These are phyloP conservation scores for Tagetes patula DNA, from an alignment of 129 eudicot genomes.

Conservation along the genomic window DNA sequence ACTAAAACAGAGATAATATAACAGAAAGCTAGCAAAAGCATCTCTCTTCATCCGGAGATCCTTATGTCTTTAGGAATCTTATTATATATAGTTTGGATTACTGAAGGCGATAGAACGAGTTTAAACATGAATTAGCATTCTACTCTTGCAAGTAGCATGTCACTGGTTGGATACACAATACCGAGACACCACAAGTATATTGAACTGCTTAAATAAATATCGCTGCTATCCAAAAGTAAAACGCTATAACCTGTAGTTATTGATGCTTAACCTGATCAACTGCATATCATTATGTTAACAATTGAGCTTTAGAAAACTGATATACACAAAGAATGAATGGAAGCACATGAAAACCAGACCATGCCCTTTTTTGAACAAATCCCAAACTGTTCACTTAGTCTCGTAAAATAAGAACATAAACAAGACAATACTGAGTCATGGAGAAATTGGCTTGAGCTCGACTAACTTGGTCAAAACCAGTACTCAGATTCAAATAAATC, in stretches of 20 bases:
- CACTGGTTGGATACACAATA: constrained; percentile 12
- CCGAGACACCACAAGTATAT: constrained; percentile 12
- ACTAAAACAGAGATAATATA: constrained; percentile 10
- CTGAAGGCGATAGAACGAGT: neutral
- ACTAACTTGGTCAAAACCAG: constrained; percentile 9
- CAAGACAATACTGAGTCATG: constrained; percentile 2
- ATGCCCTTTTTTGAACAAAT: neutral
- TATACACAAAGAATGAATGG: neutral
- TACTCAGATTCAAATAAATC: neutral
- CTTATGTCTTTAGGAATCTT: neutral
- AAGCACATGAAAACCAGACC: neutral
- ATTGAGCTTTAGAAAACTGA: constrained; percentile 3
- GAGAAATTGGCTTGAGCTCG: constrained; percentile 4
- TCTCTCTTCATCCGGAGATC: constrained; percentile 5
- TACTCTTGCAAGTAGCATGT: neutral
- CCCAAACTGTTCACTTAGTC: neutral
- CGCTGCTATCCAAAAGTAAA: neutral
- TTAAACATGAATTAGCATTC: constrained; percentile 16
- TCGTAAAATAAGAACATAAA: constrained; percentile 11
- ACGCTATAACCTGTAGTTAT: constrained; percentile 2
- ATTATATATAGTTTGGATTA: constrained; percentile 5
- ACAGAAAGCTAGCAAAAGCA: constrained; percentile 2
- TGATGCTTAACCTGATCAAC: constrained; percentile 20
- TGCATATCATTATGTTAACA: neutral
- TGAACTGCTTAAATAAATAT: neutral